A percentile compares a stretch with the other conserved stretches of the same genome.
Conservation (phyloP, 768 basidiomycete genomes). For the Russula sp. region DNA sequence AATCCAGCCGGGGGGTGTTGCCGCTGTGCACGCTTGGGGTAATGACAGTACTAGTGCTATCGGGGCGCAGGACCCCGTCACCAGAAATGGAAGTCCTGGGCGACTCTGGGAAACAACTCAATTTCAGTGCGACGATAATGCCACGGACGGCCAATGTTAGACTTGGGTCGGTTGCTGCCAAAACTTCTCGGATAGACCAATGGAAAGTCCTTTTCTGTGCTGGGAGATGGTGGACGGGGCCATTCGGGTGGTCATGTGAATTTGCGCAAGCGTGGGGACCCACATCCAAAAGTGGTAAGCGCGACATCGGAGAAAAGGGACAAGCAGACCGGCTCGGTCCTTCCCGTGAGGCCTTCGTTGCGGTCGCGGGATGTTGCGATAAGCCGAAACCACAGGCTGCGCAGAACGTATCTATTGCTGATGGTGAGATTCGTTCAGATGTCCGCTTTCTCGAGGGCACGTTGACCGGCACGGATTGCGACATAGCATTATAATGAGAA, state of each 20-base stretch:
- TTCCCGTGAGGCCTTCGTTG: slow-evolving; percentile 3
- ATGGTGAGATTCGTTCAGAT: slow-evolving; percentile 1
- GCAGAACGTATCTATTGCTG: slow-evolving; percentile 12
- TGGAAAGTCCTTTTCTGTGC: neutral
- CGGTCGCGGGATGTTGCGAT: neutral
- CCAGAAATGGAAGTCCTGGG: neutral
- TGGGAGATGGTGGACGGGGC: neutral
- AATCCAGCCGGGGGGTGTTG: neutral
- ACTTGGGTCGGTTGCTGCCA: slow-evolving; percentile 29
- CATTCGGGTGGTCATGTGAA: slow-evolving; percentile 6
- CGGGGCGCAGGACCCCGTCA: neutral
- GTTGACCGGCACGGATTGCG: slow-evolving; percentile 12
- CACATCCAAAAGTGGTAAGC: slow-evolving; percentile 17
- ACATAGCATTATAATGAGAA: slow-evolving; percentile 32
- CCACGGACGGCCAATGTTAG: slow-evolving; percentile 26
- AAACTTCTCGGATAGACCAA: slow-evolving; percentile 24
- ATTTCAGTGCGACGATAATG: slow-evolving; percentile 4
- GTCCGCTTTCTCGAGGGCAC: slow-evolving; percentile 2
- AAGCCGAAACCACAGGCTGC: slow-evolving; percentile 11
- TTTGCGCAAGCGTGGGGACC: neutral
- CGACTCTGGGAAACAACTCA: slow-evolving; percentile 9
- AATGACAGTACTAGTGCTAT: neutral
- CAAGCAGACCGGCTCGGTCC: neutral
- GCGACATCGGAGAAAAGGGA: slow-evolving; percentile 1
- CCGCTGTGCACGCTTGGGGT: neutral